phyloP scores from a whole-genome alignment of 2,329 filamentous ascomycete genomes.

The Diaporthe ilicicola region DNA sequence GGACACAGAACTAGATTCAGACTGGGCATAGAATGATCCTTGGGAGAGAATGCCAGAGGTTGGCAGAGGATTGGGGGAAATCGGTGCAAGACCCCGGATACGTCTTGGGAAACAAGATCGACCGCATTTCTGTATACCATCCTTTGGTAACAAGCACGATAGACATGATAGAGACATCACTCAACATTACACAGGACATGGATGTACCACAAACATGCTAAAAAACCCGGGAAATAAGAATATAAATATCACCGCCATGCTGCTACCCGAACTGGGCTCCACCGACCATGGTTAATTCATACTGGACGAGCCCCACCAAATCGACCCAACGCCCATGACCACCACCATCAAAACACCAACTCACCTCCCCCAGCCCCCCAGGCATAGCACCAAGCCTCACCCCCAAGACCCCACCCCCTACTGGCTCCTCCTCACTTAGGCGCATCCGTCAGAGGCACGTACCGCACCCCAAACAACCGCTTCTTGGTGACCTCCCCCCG shows the following conservation, averaged over 20 bases:
- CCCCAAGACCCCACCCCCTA: neutral
- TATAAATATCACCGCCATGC: too few species aligned
- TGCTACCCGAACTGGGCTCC: too few species aligned
- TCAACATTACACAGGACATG: neutral
- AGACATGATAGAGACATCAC: neutral
- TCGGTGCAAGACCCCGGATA: too few species aligned
- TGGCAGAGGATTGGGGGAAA: too few species aligned
- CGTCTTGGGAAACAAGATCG: neutral
- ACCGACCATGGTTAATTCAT: too few species aligned
- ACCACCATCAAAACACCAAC: too few species aligned
- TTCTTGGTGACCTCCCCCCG: slow-evolving; percentile 68
- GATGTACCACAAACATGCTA: neutral
- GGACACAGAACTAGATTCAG: neutral
- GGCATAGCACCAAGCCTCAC: neutral
- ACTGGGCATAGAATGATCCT: neutral
- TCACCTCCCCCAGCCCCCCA: too few species aligned
- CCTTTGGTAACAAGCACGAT: neutral
- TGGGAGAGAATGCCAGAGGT: neutral
- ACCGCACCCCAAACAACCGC: slow-evolving; percentile 75
- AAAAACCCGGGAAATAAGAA: too few species aligned
- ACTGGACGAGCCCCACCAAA: too few species aligned
- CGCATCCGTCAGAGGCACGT: slow-evolving; percentile 80
- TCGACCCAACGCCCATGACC: too few species aligned
- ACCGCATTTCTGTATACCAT: neutral
- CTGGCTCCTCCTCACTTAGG: slow-evolving; percentile 49